A percentile compares a stretch with the other conserved stretches of the same genome.
phyloP scores from a whole-genome alignment of 225 moss, liverwort and hornwort genomes.

The Neckera pumila region DNA sequence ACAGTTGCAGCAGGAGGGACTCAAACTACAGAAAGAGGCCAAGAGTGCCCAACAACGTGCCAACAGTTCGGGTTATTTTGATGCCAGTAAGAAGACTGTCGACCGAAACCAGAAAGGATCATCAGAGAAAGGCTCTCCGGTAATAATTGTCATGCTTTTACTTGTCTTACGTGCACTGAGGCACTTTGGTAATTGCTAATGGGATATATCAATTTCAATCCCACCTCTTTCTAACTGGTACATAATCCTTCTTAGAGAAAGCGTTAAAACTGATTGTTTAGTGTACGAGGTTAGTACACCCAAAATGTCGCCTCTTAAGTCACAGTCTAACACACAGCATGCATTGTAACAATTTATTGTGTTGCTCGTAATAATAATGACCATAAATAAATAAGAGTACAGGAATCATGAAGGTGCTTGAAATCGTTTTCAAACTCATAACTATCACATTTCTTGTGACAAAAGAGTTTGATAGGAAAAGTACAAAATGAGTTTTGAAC shows the following conservation, averaged over 20 bases:
- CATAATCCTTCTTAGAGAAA: not conserved
- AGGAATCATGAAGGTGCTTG: not conserved
- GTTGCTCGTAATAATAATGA: not conserved
- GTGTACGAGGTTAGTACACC: not conserved
- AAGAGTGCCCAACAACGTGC: constrained; percentile 47
- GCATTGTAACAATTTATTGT: not conserved
- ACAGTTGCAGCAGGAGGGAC: constrained; percentile 58
- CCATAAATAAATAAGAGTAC: not conserved
- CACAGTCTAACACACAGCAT: not conserved
- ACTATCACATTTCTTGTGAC: not conserved
- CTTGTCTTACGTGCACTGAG: not conserved
- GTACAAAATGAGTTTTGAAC: not conserved
- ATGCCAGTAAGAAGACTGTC: constrained; percentile 62
- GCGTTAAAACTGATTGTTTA: not conserved
- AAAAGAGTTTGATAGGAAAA: not conserved
- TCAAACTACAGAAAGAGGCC: constrained; percentile 49
- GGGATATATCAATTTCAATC: not conserved
- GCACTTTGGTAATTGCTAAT: not conserved
- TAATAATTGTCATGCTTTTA: not conserved
- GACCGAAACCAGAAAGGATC: constrained; percentile 48
- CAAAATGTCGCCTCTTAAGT: not conserved
- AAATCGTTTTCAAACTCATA: not conserved
- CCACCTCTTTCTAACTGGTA: not conserved
- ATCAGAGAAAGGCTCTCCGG: constrained; percentile 52
- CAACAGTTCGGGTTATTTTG: constrained; percentile 35